Evolutionary conservation across 139 green algal species (phyloP).

Genomic region (Chlorella ohadii): DNA sequence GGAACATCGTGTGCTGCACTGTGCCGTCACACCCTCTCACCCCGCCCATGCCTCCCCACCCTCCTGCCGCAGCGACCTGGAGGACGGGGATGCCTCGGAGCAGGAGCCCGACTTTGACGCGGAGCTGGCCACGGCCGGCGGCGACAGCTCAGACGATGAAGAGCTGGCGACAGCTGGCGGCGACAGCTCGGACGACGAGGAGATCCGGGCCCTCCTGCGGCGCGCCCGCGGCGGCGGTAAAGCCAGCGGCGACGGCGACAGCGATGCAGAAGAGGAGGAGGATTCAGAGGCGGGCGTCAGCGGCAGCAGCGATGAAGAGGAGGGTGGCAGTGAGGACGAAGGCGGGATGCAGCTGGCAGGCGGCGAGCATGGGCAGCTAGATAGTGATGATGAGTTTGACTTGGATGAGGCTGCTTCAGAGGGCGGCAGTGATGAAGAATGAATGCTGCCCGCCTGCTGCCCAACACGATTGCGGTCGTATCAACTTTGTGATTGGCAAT

Average conservation of each 20-base stretch:
- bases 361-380: background rate
- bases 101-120: constrained; percentile 52
- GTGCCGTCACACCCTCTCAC: no score
- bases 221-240: constrained; percentile 11
- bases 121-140: constrained; percentile 13
- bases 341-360: constrained; percentile 36
- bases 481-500: no score
- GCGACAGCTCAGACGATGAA: background rate
- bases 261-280: constrained; percentile 43
- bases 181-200: background rate
- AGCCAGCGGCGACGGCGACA: constrained; percentile 42
- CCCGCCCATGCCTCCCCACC: no score
- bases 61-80: constrained; percentile 34
- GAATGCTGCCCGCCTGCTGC: background rate
- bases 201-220: background rate
- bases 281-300: constrained; percentile 38
- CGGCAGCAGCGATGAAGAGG: constrained; percentile 43
- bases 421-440: background rate
- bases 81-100: constrained; percentile 40
- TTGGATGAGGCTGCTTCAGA: constrained; percentile 17
- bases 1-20: no score
- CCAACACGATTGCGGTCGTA: background rate
- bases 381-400: constrained; percentile 18
- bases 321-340: constrained; percentile 44
- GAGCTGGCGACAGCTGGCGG: constrained; percentile 18